These are phyloP conservation scores for Cladosporium cucumerinum DNA, from an alignment of 2,329 filamentous ascomycete genomes.

Conservation along the genomic window DNA sequence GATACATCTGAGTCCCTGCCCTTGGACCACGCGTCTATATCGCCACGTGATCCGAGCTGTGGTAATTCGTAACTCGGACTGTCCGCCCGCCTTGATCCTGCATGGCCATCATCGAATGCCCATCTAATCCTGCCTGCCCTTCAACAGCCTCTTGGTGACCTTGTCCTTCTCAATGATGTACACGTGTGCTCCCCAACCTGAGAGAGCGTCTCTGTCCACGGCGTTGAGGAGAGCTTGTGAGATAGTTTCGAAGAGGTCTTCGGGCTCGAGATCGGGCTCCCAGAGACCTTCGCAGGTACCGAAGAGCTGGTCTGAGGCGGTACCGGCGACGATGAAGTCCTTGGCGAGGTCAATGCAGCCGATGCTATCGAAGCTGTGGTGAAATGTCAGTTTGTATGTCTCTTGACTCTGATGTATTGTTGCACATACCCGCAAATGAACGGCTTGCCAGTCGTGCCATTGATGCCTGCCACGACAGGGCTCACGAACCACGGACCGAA, in stretches of 20 bases:
- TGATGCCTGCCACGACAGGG: conserved; percentile 90
- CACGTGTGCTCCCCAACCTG: conserved; percentile 96
- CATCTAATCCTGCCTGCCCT: conserved; percentile 80
- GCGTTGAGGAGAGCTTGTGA: conserved; percentile 94
- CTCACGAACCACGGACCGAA: conserved; percentile 97
- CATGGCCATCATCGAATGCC: neutral
- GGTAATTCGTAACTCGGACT: neutral
- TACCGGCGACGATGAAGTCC: conserved; percentile 97
- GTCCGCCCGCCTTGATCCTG: neutral
- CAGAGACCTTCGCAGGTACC: conserved; percentile 97
- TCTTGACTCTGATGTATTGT: too few species aligned
- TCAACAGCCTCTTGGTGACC: conserved; percentile 97
- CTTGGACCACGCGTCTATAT: neutral
- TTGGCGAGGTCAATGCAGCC: conserved; percentile 99
- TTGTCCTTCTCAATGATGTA: conserved; percentile 99
- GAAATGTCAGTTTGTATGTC: neutral
- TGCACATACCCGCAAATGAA: conserved; percentile 77
- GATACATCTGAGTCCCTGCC: neutral
- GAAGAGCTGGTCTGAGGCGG: conserved; percentile 94
- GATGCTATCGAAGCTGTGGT: conserved; percentile 77
- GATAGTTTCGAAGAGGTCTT: conserved; percentile 97
- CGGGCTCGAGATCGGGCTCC: conserved; percentile 92
- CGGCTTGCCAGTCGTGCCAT: conserved; percentile 87
- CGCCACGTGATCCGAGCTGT: neutral
- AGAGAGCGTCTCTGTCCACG: conserved; percentile 92